Evolutionary conservation across 805 yeast genomes (phyloP), one percentile per base, ranked within the genome.

Genomic region (Candida schatavii): DNA sequence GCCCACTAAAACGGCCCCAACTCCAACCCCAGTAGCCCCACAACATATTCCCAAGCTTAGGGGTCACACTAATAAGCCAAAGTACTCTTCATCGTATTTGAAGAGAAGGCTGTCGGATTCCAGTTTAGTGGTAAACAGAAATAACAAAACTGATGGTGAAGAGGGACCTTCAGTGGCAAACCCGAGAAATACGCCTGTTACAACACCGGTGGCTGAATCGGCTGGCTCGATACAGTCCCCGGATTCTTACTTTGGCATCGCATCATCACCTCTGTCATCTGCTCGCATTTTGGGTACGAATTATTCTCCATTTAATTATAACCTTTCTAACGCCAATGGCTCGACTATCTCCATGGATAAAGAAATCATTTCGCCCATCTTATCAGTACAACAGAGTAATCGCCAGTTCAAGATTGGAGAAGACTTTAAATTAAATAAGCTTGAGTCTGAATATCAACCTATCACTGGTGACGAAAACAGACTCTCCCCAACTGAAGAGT

Each of bases 71-170:
- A 34, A 35, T 10, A 59, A 50, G 41, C 74, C 75, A 11, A 65
- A 61, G 43, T 70, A 70, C 52, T 66, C 73, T 1, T 57, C 64
- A n/a, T 54, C 62, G 14, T 69, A 59, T 43, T 51, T 68, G 37
- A 64, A 61, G 36, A 52, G 70, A 39, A 55, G 62, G 43, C 54
- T 51, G 10, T 57, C 68, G 0, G 70, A 66, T 31, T 46, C 61
- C 51, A 58, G 26, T 25, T 53, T 26, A 21, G 36, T 20, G 20
- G 36, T 33, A 10, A 33, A 33, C 13, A 33, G 13, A 4, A 25
- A 33, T 33, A 15, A 31, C 19, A n/a, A 31, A 9, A 18, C 13
- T 14, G 15, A n/a, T 9, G 33, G 6, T n/a, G 14, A 7, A n/a
- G 33, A 29, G 15, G 15, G n/a, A n/a, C n/a, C n/a, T n/a, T n/a